Base-by-base conservation (phyloP, 2,329 filamentous ascomycete genomes). In the Sarocladium oryzae region DNA sequence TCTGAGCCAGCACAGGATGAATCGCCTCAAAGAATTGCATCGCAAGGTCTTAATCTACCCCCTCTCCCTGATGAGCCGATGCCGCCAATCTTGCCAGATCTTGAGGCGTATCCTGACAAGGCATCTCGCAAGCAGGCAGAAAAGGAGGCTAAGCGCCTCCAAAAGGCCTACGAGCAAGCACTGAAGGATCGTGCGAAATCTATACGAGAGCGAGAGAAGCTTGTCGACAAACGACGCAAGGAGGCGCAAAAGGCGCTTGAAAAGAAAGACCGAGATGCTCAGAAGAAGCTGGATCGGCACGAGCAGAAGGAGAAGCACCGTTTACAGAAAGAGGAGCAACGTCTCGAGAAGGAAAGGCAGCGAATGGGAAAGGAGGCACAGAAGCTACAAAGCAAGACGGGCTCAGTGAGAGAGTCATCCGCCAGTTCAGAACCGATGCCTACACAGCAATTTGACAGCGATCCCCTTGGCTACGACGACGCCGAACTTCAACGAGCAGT, bases 71-170 rank as follows among this genome's bases (percentile, higher is more conserved):
- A 73, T 8, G 59, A 76, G 3, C 86, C 86, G 1, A 56, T 69
- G 4, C 67, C 72, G 2, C 67, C 65, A 2, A 54, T 56, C 1
- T 53, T 61, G 7, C 77, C 85, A 2, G 76, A 89, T 57, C 63
- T 84, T 1, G 70, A 73, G 40, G 68, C 73, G 43, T 84, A 81
- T 61, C 69, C 75, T 2, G 82, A 88, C 65, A 85, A 85, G 59
- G 78, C 81, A 6, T 72, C 79, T 24, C 79, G 81, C 8, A 88
- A 86, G 58, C 74, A 82, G 36, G 85, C 83, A 1, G 82, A 88
- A 58, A 86, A 84, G 52, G 84, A 89, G 58, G 75, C 82, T 51
- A 79, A 80, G 49, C 75, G 78, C 11, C 72, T 74, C 1, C 71
- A 81, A 28, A 88, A 88, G 61, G 73, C 74, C 8, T 86, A 89